A percentile compares a stretch with the other conserved stretches of the same genome.
Conservation (phyloP, 495 filamentous ascomycete species). For the Penicillium diatomitis region DNA sequence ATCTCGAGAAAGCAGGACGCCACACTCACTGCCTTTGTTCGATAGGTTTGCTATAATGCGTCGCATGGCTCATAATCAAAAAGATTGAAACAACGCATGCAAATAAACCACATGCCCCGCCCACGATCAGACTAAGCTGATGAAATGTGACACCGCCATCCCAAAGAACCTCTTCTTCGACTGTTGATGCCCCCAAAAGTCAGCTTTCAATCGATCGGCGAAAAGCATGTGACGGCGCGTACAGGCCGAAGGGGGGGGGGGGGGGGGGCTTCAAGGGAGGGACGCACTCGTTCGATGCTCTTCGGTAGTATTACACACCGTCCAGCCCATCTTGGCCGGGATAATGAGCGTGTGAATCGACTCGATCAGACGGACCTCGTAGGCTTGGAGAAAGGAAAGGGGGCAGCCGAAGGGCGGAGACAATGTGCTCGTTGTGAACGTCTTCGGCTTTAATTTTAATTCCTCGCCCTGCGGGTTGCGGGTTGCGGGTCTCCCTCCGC, state of each 20-base stretch:
- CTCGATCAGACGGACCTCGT: background rate
- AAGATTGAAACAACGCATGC: slow-evolving; percentile 34
- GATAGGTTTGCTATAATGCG: slow-evolving; percentile 71
- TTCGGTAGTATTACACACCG: slow-evolving; percentile 39
- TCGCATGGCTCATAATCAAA: slow-evolving; percentile 67
- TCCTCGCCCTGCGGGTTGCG: too few relatives aligned
- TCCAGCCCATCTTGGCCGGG: slow-evolving; percentile 38
- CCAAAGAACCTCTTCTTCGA: slow-evolving; percentile 37
- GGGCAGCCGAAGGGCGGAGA: slow-evolving; percentile 3
- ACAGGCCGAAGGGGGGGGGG: too few relatives aligned
- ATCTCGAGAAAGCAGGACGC: background rate
- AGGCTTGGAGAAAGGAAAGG: slow-evolving; percentile 1
- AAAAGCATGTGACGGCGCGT: too few relatives aligned
- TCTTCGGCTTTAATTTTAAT: too few relatives aligned
- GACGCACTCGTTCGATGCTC: slow-evolving; percentile 37
- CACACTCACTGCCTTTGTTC: slow-evolving; percentile 70
- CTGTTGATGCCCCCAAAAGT: slow-evolving; percentile 9
- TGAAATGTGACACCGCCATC: slow-evolving; percentile 42
- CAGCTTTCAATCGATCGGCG: too few relatives aligned
- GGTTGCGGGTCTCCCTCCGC: too few relatives aligned
- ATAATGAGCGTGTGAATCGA: background rate
- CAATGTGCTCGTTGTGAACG: background rate
- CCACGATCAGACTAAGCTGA: slow-evolving; percentile 36
- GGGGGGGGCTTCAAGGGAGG: background rate
- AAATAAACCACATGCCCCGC: slow-evolving; percentile 38